These are phyloP conservation scores for Rhizophora mangle DNA, from an alignment of 345 rosid species.

Conservation along the genomic window DNA sequence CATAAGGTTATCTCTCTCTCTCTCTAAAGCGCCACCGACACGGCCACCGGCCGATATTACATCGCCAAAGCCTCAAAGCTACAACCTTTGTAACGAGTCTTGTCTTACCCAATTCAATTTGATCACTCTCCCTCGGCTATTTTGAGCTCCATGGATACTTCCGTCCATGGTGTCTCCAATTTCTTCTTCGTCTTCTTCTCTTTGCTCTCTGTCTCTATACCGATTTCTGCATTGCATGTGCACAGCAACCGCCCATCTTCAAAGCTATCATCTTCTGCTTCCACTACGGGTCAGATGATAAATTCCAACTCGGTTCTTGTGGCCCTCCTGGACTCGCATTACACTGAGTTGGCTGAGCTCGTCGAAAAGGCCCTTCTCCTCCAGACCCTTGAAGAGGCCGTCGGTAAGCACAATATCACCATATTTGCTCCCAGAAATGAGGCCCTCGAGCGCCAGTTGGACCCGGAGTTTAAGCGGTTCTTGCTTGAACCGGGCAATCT, in stretches of 20 bases:
- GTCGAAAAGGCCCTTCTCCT: slow-evolving; percentile 36
- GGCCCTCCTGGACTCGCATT: slow-evolving; percentile 35
- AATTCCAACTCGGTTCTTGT: slow-evolving; percentile 34
- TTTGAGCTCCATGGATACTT: slow-evolving; percentile 51
- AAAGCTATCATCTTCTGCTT: slow-evolving; percentile 17
- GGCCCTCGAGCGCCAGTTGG: slow-evolving; percentile 29
- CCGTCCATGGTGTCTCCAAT: slow-evolving; percentile 43
- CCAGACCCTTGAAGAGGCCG: slow-evolving; percentile 31
- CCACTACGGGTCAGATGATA: slow-evolving; percentile 5
- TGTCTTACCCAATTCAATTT: not conserved
- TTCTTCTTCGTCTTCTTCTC: slow-evolving; percentile 2
- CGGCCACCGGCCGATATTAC: too few species aligned
- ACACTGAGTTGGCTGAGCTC: slow-evolving; percentile 36
- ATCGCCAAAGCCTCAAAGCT: too few species aligned
- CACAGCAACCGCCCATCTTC: slow-evolving; percentile 27
- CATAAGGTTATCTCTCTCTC: not conserved
- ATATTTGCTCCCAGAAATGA: slow-evolving; percentile 34
- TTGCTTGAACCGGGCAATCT: slow-evolving; percentile 36
- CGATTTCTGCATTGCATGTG: slow-evolving; percentile 42
- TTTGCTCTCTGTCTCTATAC: slow-evolving; percentile 26
- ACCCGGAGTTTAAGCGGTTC: slow-evolving; percentile 36
- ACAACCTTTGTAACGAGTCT: too few species aligned
- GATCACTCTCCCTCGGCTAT: not conserved
- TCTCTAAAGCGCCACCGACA: too few species aligned
- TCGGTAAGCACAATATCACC: slow-evolving; percentile 31